Percentiles rank a stretch among this genome's conserved stretches.
phyloP scores from a whole-genome alignment of 2,329 filamentous ascomycete species.

The Coniochaeta hoffmannii region DNA sequence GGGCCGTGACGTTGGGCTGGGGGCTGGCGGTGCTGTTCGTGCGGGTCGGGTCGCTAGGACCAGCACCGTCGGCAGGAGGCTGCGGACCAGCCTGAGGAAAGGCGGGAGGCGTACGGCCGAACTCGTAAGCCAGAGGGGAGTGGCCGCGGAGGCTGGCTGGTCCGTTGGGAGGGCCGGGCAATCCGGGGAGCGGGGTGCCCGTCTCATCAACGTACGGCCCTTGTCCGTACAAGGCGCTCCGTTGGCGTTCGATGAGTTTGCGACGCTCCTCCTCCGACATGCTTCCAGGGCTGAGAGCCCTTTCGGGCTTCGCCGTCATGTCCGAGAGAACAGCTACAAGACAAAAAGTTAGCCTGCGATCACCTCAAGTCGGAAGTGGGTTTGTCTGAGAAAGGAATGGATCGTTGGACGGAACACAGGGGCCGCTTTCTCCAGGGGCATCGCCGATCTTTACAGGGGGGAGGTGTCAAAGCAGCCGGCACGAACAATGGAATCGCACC shows the following conservation, averaged over 20 bases:
- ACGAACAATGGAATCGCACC: constrained; percentile 14
- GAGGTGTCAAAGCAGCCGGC: constrained; percentile 10
- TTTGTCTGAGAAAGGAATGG: neutral
- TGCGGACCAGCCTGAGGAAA: constrained; percentile 45
- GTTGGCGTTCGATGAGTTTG: constrained; percentile 91
- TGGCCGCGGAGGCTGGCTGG: constrained; percentile 62
- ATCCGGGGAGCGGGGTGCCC: constrained; percentile 53
- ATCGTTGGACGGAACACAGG: neutral
- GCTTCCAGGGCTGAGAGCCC: constrained; percentile 71
- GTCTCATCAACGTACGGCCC: constrained; percentile 62
- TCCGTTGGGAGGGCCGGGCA: constrained; percentile 57
- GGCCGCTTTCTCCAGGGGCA: neutral
- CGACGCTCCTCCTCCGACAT: constrained; percentile 96
- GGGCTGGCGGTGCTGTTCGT: constrained; percentile 84
- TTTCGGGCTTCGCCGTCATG: constrained; percentile 64
- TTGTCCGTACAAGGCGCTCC: constrained; percentile 87
- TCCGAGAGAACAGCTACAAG: constrained; percentile 38
- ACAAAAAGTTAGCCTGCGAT: constrained; percentile 20
- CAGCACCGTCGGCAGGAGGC: constrained; percentile 32
- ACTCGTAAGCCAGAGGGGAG: constrained; percentile 74
- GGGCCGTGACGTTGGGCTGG: constrained; percentile 46
- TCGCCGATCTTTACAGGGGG: constrained; percentile 11
- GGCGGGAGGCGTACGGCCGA: constrained; percentile 33
- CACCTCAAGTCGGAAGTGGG: constrained; percentile 4
- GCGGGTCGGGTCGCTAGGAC: constrained; percentile 53